These are phyloP conservation scores for Dovyalis caffra DNA, from an alignment of 345 rosid genomes.

Conservation along the genomic window DNA sequence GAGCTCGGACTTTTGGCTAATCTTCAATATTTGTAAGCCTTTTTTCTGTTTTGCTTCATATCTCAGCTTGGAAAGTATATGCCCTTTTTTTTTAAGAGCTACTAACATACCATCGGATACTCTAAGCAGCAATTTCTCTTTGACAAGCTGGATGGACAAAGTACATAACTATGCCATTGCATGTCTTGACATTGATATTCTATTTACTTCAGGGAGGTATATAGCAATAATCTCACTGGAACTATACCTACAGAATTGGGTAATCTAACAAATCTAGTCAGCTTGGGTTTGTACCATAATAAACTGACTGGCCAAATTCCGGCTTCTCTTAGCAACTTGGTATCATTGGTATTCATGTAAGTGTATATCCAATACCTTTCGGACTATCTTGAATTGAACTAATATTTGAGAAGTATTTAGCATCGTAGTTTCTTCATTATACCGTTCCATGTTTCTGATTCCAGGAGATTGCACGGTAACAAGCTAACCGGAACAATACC, in stretches of 20 bases:
- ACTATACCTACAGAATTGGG: constrained; percentile 40
- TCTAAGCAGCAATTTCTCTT: too few species aligned
- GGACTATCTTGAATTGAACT: background rate
- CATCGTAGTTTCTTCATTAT: too few species aligned
- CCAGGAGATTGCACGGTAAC: constrained; percentile 48
- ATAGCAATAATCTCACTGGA: constrained; percentile 29
- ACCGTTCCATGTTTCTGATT: background rate
- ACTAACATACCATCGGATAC: too few species aligned
- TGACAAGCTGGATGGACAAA: background rate
- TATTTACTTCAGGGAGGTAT: constrained; percentile 24
- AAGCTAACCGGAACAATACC: constrained; percentile 43
- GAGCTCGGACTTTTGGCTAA: constrained; percentile 40
- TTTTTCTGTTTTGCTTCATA: too few species aligned
- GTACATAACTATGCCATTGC: background rate
- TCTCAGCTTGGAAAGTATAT: background rate
- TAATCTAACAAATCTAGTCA: constrained; percentile 32
- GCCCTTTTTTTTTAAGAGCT: too few species aligned
- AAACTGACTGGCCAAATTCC: constrained; percentile 40
- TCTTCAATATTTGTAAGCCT: constrained; percentile 47
- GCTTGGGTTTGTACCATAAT: constrained; percentile 39
- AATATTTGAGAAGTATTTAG: too few species aligned
- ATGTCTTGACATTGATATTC: background rate
- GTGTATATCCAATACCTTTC: background rate
- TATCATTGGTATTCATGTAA: constrained; percentile 36
- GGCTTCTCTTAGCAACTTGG: constrained; percentile 37